Base-by-base conservation (phyloP, 495 filamentous ascomycete genomes). In the Aspergillus olivimuriae region DNA sequence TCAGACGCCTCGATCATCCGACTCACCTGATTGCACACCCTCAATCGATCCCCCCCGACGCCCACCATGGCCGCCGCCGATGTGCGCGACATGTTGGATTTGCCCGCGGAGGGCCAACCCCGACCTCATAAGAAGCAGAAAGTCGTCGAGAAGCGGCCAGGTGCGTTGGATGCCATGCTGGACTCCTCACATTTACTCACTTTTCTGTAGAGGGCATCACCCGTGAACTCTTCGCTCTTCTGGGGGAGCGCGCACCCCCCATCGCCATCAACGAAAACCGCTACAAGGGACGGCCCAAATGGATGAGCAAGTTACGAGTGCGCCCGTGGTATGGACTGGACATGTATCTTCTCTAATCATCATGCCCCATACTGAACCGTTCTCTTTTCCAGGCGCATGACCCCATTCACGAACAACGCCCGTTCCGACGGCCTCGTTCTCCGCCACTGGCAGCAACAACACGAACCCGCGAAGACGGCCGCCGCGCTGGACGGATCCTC, bases 1-100 rank as follows among this genome's bases (percentile, higher is more conserved):
- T n/a, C n/a, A n/a, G n/a, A n/a, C n/a, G n/a, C n/a, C n/a, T n/a
- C n/a, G n/a, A n/a, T n/a, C n/a, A n/a, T n/a, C n/a, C n/a, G n/a
- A n/a, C n/a, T n/a, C n/a, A n/a, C n/a, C n/a, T n/a, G n/a, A n/a
- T n/a, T n/a, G n/a, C n/a, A n/a, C n/a, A n/a, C n/a, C n/a, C n/a
- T n/a, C n/a, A n/a, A n/a, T n/a, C n/a, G n/a, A n/a, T n/a, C n/a
- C n/a, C n/a, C n/a, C n/a, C n/a, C n/a, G n/a, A n/a, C n/a, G n/a
- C n/a, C n/a, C 61, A 69, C 44, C 53, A 90, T 87, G 83, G 77
- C 84, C 55, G 73, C 70, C 52, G 87, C 86, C 65, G 89, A 95
- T 76, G 81, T 92, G 44, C 87, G 86, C 65, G 89, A 95, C 66
- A 86, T 95, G 62, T 82, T 95, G 64, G 84, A 87, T 62, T 70